Percentiles rank a stretch among this genome's conserved stretches.
Evolutionary conservation across 371 early-diverging fungal genomes (phyloP).

Genomic region (Rhizopus stolonifer): DNA sequence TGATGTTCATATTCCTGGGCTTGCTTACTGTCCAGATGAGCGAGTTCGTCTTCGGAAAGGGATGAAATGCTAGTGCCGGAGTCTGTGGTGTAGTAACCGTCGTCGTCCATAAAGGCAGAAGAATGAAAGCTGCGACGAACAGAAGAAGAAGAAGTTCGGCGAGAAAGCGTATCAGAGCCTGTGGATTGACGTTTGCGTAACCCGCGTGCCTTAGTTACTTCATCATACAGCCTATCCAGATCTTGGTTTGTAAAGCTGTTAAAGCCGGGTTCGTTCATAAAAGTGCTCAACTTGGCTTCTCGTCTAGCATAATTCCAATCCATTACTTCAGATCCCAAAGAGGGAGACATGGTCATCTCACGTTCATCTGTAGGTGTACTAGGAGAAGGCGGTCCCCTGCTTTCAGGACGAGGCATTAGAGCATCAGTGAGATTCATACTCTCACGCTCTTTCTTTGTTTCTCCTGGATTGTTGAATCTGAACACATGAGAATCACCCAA

Average conservation of each 20-base stretch:
- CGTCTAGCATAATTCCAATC: conserved; percentile 81
- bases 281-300: conserved; percentile 62
- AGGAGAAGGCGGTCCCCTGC: conserved; percentile 37
- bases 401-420: neutral
- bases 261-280: conserved; percentile 43
- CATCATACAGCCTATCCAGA: conserved; percentile 57
- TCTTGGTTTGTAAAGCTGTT: conserved; percentile 59
- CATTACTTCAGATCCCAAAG: conserved; percentile 56
- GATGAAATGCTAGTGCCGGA: conserved; percentile 39
- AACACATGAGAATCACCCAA: conserved; percentile 83
- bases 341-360: conserved; percentile 38
- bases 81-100: conserved; percentile 53
- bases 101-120: conserved; percentile 31
- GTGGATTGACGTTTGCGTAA: conserved; percentile 26
- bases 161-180: conserved; percentile 25
- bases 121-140: conserved; percentile 24
- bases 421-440: neutral
- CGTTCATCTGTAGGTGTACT: conserved; percentile 55
- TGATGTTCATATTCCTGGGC: conserved; percentile 54
- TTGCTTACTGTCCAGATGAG: conserved; percentile 53
- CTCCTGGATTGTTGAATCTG: conserved; percentile 85
- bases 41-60: conserved; percentile 50
- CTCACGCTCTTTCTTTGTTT: conserved; percentile 75
- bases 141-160: conserved; percentile 24
- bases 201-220: conserved; percentile 49